Percentiles rank a stretch among this genome's conserved stretches.
These are phyloP conservation scores for Linnemannia hyalina DNA, from an alignment of 192 early-diverging fungal genomes.

Conservation along the genomic window DNA sequence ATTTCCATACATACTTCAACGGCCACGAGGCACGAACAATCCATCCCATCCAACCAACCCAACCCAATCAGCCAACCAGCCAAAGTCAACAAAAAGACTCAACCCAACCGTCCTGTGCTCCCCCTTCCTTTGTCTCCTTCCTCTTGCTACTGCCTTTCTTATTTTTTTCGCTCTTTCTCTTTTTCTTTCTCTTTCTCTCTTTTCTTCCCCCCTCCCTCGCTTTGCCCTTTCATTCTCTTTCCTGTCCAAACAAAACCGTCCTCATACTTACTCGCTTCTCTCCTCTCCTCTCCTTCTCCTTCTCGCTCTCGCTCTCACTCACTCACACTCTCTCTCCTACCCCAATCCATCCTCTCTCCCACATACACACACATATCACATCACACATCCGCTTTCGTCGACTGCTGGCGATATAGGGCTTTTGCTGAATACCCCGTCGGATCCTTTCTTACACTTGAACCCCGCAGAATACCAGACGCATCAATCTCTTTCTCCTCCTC, in stretches of 20 bases:
- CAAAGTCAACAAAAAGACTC: not conserved
- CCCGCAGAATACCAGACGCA: conserved; percentile 4
- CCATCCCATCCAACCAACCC: not conserved
- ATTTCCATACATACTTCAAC: not conserved
- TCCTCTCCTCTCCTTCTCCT: not conserved
- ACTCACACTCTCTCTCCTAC: not conserved
- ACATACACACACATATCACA: not conserved
- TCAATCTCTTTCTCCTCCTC: not conserved
- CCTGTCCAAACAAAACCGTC: not conserved
- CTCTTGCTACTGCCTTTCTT: not conserved
- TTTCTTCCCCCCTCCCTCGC: not conserved
- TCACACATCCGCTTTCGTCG: not conserved
- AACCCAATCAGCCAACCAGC: not conserved
- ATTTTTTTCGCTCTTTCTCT: not conserved
- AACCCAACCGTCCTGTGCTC: not conserved
- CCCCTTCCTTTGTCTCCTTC: not conserved
- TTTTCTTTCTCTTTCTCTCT: not conserved
- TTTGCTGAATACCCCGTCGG: conserved; percentile 6
- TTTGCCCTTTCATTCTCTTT: not conserved
- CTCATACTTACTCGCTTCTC: conserved; percentile 1
- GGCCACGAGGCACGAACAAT: not conserved
- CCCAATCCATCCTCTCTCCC: not conserved
- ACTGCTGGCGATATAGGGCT: not conserved
- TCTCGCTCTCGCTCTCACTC: not conserved
- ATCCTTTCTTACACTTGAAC: not conserved